phyloP scores from a whole-genome alignment of 495 filamentous ascomycete genomes.

The Penicillium odoratum region DNA sequence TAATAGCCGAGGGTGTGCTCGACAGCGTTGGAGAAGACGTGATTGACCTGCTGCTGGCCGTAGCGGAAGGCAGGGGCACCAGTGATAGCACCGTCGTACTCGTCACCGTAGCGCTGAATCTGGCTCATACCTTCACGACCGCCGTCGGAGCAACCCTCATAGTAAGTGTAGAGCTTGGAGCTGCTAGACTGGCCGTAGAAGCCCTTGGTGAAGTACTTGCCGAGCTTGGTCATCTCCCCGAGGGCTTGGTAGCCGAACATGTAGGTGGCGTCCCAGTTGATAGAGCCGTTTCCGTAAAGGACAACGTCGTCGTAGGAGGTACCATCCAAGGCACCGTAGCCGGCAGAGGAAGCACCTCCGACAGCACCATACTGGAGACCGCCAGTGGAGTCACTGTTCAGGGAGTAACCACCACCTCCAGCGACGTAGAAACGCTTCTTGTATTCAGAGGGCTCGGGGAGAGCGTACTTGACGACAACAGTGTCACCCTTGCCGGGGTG shows the following conservation, averaged over 20 bases:
- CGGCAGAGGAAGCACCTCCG: slow-evolving; percentile 37
- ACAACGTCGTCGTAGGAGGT: slow-evolving; percentile 36
- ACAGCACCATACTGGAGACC: slow-evolving; percentile 43
- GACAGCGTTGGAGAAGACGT: slow-evolving; percentile 43
- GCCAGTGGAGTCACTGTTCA: slow-evolving; percentile 28
- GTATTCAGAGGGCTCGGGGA: slow-evolving; percentile 35
- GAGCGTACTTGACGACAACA: slow-evolving; percentile 34
- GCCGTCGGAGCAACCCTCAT: slow-evolving; percentile 41
- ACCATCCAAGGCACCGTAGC: slow-evolving; percentile 38
- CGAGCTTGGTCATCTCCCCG: slow-evolving; percentile 39
- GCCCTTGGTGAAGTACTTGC: slow-evolving; percentile 31
- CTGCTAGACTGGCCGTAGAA: slow-evolving; percentile 33
- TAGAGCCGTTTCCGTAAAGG: slow-evolving; percentile 39
- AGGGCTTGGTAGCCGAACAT: slow-evolving; percentile 49
- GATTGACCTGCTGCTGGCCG: slow-evolving; percentile 51
- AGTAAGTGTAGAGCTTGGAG: slow-evolving; percentile 39
- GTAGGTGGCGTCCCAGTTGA: slow-evolving; percentile 46
- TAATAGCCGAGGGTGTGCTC: slow-evolving; percentile 50
- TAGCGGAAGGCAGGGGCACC: slow-evolving; percentile 56
- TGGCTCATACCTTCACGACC: slow-evolving; percentile 47
- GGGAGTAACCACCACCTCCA: slow-evolving; percentile 34
- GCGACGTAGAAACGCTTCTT: slow-evolving; percentile 42
- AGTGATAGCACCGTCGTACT: slow-evolving; percentile 50
- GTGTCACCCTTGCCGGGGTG: slow-evolving; percentile 35
- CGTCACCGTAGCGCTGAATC: slow-evolving; percentile 50